Evolutionary conservation across 179 eudicot species (phyloP).

Genomic region (Silene coronaria): DNA sequence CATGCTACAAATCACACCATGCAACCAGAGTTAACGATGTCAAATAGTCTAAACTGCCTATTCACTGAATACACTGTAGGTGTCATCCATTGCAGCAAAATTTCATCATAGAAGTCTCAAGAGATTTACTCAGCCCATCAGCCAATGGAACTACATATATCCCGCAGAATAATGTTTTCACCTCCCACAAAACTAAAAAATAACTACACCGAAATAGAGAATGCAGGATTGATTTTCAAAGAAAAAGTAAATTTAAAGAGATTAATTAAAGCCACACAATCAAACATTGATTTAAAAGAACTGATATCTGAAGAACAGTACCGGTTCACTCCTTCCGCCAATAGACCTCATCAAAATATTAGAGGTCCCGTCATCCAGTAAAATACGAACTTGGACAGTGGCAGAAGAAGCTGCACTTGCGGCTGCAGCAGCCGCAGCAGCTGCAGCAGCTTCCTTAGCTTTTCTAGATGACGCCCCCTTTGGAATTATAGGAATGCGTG

Average conservation of each 20-base stretch:
- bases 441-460: constrained; percentile 97
- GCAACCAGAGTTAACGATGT: too few species aligned
- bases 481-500: constrained; percentile 69
- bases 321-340: constrained; percentile 84
- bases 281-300: background rate
- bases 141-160: background rate
- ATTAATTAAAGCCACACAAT: background rate
- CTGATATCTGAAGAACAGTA: constrained; percentile 21
- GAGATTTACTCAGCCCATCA: too few species aligned
- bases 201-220: background rate
- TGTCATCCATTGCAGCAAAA: too few species aligned
- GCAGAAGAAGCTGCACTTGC: constrained; percentile 85
- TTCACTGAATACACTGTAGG: too few species aligned
- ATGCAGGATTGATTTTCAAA: background rate
- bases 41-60: too few species aligned
- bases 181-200: background rate
- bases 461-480: constrained; percentile 85
- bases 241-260: background rate
- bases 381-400: constrained; percentile 86
- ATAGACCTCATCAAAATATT: constrained; percentile 85
- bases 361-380: constrained; percentile 95
- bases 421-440: constrained; percentile 89
- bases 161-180: background rate
- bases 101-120: too few species aligned
- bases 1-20: too few species aligned